These are phyloP conservation scores for Coprinellus micaceus DNA, from an alignment of 768 basidiomycete genomes.

Conservation along the genomic window DNA sequence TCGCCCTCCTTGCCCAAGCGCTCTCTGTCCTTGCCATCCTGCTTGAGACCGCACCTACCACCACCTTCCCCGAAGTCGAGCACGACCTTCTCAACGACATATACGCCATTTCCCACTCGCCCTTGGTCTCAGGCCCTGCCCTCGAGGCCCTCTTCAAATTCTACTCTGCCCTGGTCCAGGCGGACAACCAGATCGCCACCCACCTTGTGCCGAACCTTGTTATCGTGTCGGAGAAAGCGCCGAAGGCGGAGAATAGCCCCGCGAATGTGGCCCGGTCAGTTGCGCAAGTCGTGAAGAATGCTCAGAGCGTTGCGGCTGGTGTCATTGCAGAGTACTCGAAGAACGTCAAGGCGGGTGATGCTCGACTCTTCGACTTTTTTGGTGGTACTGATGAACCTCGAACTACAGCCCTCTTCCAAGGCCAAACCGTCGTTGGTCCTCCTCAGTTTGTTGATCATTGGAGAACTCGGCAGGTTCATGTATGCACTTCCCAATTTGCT, in stretches of 20 bases:
- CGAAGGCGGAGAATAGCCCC: constrained; percentile 52
- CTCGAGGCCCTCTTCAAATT: constrained; percentile 82
- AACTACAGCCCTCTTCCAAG: constrained; percentile 58
- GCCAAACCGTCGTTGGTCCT: constrained; percentile 66
- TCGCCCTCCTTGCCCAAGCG: constrained; percentile 72
- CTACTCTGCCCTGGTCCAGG: constrained; percentile 76
- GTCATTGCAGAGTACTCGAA: constrained; percentile 85
- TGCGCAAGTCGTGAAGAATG: constrained; percentile 73
- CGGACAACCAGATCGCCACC: constrained; percentile 78
- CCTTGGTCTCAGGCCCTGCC: constrained; percentile 69
- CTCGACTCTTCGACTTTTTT: neutral
- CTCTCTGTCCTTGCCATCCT: constrained; percentile 64
- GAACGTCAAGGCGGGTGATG: constrained; percentile 58
- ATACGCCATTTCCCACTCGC: constrained; percentile 73
- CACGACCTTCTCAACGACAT: constrained; percentile 59
- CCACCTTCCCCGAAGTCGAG: constrained; percentile 76
- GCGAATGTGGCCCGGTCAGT: constrained; percentile 83
- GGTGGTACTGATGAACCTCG: neutral
- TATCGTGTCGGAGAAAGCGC: constrained; percentile 59
- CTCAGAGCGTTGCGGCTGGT: constrained; percentile 70
- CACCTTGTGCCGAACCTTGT: constrained; percentile 79
- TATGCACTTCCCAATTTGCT: constrained; percentile 25
- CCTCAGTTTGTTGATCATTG: constrained; percentile 82
- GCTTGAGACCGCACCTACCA: constrained; percentile 59
- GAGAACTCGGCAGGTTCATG: constrained; percentile 92